Evolutionary conservation across 1,139 yeast species (phyloP), one percentile per base, ranked within the genome.

Genomic region (Kurtzmaniella quercitrusa): DNA sequence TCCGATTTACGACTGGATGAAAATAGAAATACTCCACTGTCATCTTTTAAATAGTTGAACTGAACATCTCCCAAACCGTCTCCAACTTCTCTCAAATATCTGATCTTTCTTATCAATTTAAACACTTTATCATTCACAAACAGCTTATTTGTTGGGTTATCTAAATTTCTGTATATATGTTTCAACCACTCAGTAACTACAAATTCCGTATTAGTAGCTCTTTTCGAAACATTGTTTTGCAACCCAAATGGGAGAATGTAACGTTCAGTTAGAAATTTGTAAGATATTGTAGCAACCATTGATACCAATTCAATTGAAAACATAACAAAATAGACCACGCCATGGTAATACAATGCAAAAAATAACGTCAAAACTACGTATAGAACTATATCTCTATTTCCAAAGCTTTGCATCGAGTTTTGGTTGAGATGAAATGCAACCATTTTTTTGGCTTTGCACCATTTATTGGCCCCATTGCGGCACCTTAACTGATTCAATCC

Each of bases 41-140:
- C 40, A 19, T 12, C 37, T 8, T 33, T 27, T 3, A 37, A 31
- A 14, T 39, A 40, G 8, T 40, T 5, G n/a, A 34, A 33, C 7
- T 8, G 19, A 8, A 43, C 36, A 43, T 53, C 56, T 1, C 56
- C 53, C 25, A 51, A 41, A 2, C 55, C 55, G 37, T 48, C 49
- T n/a, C 48, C 45, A 8, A 42, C 45, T 34, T 52, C 52, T 19
- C 51, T 29, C 23, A 50, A 38, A 16, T 37, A 25, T 40, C 56
- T 40, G 10, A 48, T 40, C 17, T 40, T 44, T 27, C 51, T 41
- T 8, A 52, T 33, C 7, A 37, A 19, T 25, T 37, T 38, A 43
- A 52, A 52, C 5, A 45, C 44, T 14, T 46, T 36, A 7, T 46
- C 48, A 18, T 51, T 50, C 23, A 48, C 43, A 37, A 50, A 44